Evolutionary conservation across 2,329 filamentous ascomycete species (phyloP).

Genomic region (Cordyceps cicadae): DNA sequence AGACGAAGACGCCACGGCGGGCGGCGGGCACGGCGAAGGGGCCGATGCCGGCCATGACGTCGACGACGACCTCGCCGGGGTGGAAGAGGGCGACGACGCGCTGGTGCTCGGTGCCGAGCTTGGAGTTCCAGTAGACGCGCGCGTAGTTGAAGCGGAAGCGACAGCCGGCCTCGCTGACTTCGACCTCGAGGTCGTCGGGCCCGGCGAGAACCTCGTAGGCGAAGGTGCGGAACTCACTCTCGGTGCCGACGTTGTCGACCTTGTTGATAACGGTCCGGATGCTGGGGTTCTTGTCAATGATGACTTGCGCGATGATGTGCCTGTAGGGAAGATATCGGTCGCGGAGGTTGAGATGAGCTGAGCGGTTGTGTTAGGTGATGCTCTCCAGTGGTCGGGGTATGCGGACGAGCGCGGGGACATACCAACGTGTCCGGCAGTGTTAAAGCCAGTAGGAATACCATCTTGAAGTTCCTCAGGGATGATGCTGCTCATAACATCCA

Average conservation of each 20-base stretch:
- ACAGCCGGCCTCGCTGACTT: slow-evolving; percentile 73
- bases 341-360: slow-evolving; percentile 84
- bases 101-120: slow-evolving; percentile 81
- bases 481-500: slow-evolving; percentile 74
- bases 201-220: slow-evolving; percentile 84
- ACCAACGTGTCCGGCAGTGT: slow-evolving; percentile 80
- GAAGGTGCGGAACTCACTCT: slow-evolving; percentile 86
- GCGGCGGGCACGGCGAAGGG: slow-evolving; percentile 90
- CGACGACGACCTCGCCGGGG: slow-evolving; percentile 81
- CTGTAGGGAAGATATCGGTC: slow-evolving; percentile 80
- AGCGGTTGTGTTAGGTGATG: slow-evolving; percentile 8
- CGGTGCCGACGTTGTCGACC: slow-evolving; percentile 74
- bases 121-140: slow-evolving; percentile 97
- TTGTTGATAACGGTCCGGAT: slow-evolving; percentile 95
- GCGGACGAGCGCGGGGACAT: slow-evolving; percentile 23
- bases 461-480: slow-evolving; percentile 72
- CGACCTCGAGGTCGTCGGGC: slow-evolving; percentile 72
- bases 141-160: slow-evolving; percentile 88
- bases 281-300: slow-evolving; percentile 79
- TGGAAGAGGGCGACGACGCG: slow-evolving; percentile 68
- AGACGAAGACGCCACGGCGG: slow-evolving; percentile 84
- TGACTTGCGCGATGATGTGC: slow-evolving; percentile 70
- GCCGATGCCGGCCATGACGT: slow-evolving; percentile 95
- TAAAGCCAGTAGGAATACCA: slow-evolving; percentile 80
- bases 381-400: neutral